Base-by-base conservation (phyloP, 495 filamentous ascomycete species). In the Daldinia bambusicola region DNA sequence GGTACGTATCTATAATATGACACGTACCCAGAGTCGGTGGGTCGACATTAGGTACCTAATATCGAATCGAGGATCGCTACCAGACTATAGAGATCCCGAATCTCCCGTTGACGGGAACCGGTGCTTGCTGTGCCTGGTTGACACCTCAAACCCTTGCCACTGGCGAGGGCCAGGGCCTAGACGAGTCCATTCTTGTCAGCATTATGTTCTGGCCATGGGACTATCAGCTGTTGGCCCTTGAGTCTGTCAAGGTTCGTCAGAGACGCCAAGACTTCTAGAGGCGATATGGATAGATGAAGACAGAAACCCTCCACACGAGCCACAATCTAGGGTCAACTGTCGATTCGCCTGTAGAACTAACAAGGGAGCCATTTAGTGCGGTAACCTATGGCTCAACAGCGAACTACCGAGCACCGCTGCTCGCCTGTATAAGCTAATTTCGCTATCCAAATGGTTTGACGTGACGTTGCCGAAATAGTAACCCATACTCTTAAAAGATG, bases 1-100 rank as follows among this genome's bases (percentile, higher is more conserved):
- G 18, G 57, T 66, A 61, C 61, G 66, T 69, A 66, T 63, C 58
- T 69, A 55, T 73, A 69, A 41, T 16, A 66, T 64, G 70, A 65
- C 65, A 69, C 61, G 55, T 57, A 51, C 43, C 20, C 40, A 32
- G 48, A 14, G 26, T 38, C 26, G n/a, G 65, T 62, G 56, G 65
- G 65, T 56, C 61, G 41, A 53, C 57, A 51, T 40, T 26, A 26
- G 56, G 31, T 22, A 66, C 43, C 26, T 26, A 26, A 26, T 26
- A 26, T 55, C 30, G 20, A 66, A 45, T 63, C 41, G 13, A 55
- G 56, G 52, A 43, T 73, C 61, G 30, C 13, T 69, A 56, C 70
- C 55, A 72, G 56, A 63, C 57, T 69, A 32, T 40, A 61, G 43
- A 48, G 43, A 48, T 48, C 43, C 69, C 60, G 69, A 64, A 63